phyloP scores from a whole-genome alignment of 2,329 filamentous ascomycete genomes.

The Fusarium paranaense region DNA sequence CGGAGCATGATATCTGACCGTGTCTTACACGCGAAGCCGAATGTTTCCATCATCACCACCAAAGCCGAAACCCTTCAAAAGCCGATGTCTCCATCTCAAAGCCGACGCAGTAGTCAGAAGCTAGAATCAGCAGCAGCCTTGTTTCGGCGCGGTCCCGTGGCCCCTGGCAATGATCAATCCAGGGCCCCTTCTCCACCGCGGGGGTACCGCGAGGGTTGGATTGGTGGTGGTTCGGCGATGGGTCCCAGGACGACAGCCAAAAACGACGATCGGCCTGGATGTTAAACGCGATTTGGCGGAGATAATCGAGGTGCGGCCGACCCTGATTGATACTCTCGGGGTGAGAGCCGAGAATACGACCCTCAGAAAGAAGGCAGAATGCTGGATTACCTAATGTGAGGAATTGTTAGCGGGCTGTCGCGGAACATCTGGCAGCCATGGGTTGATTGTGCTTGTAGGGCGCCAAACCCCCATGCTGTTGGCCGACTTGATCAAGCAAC shows the following conservation, averaged over 20 bases:
- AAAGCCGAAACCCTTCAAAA: neutral
- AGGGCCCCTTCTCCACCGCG: conserved; percentile 3
- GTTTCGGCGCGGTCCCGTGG: conserved; percentile 1
- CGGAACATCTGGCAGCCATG: neutral
- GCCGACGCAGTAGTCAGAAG: neutral
- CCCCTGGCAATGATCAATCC: conserved; percentile 1
- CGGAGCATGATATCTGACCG: neutral
- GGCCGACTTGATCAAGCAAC: neutral
- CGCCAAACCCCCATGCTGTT: neutral
- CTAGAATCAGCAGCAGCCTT: neutral
- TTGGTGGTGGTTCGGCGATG: neutral
- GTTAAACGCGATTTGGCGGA: neutral
- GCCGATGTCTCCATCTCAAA: neutral
- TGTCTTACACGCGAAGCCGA: neutral
- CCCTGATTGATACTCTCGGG: neutral
- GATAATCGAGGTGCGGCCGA: neutral
- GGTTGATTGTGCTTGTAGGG: neutral
- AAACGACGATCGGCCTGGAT: neutral
- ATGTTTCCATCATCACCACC: neutral
- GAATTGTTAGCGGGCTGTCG: neutral
- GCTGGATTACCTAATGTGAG: neutral
- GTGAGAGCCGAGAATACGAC: neutral
- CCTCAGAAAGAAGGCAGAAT: neutral
- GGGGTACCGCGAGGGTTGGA: neutral
- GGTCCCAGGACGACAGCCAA: neutral